Conservation (phyloP, 768 basidiomycete species). For the Boletus sp. region DNA sequence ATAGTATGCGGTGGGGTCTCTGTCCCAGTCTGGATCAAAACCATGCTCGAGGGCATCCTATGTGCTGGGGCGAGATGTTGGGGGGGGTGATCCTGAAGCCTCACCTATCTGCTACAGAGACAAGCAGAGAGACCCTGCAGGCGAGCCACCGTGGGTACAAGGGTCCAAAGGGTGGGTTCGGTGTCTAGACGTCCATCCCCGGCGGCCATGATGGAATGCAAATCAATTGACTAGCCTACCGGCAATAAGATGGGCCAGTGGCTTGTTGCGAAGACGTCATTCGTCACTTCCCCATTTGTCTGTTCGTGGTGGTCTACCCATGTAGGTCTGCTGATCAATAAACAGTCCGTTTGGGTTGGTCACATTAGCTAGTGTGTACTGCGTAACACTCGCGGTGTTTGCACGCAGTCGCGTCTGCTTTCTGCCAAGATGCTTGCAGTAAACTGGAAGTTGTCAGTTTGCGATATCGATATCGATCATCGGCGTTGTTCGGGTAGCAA, state of each 20-base stretch:
- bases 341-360: neutral
- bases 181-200: neutral
- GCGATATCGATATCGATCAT: too few relatives aligned
- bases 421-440: neutral
- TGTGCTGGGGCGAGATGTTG: neutral
- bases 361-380: neutral
- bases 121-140: neutral
- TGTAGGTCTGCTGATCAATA: neutral
- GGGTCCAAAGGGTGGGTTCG: neutral
- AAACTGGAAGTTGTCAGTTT: too few relatives aligned
- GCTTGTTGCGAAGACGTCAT: neutral
- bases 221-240: neutral
- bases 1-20: neutral
- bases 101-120: neutral
- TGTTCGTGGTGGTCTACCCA: neutral
- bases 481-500: too few relatives aligned
- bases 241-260: neutral
- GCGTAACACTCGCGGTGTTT: neutral
- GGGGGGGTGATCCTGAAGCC: neutral
- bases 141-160: neutral
- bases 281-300: neutral
- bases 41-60: slow-evolving; percentile 4
- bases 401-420: neutral
- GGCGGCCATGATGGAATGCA: neutral
- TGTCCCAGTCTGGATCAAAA: neutral